Conservation (phyloP, 495 filamentous ascomycete genomes). For the Daldinia vernicosa region DNA sequence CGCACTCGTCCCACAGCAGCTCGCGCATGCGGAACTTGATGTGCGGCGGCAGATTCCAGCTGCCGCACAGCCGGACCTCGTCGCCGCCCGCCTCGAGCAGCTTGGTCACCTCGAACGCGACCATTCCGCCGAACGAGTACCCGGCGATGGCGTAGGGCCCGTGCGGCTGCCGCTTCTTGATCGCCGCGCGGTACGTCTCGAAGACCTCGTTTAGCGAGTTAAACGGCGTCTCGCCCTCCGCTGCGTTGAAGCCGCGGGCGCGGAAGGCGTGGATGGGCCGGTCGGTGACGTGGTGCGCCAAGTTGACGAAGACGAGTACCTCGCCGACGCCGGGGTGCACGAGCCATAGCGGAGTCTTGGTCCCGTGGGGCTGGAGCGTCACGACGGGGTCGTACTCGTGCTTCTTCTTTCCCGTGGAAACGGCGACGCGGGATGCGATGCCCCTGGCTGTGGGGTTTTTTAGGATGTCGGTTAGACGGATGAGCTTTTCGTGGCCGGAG, state of each 20-base stretch:
- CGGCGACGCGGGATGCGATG: neutral
- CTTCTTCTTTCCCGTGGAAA: slow-evolving; percentile 10
- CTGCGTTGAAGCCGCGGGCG: slow-evolving; percentile 59
- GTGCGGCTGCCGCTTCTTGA: slow-evolving; percentile 57
- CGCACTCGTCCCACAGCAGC: slow-evolving; percentile 55
- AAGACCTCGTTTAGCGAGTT: slow-evolving; percentile 46
- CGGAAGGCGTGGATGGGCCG: slow-evolving; percentile 65
- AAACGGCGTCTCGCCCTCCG: slow-evolving; percentile 46
- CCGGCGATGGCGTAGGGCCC: slow-evolving; percentile 68
- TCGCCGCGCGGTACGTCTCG: slow-evolving; percentile 53
- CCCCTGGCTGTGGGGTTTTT: slow-evolving; percentile 12
- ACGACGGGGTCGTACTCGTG: slow-evolving; percentile 60
- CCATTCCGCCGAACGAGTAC: slow-evolving; percentile 62
- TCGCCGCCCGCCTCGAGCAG: slow-evolving; percentile 52
- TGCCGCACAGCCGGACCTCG: slow-evolving; percentile 49
- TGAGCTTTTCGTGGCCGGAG: slow-evolving; percentile 11
- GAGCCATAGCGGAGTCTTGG: slow-evolving; percentile 63
- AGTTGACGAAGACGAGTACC: slow-evolving; percentile 63
- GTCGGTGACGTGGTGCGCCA: slow-evolving; percentile 53
- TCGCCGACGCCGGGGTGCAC: slow-evolving; percentile 68
- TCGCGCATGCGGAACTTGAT: slow-evolving; percentile 62
- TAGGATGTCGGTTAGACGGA: neutral
- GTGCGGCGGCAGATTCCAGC: slow-evolving; percentile 60
- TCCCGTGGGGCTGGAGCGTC: slow-evolving; percentile 52
- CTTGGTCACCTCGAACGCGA: slow-evolving; percentile 66